Conservation (phyloP, 1,139 yeast genomes). For the Hemisphaericaspora subhashii region DNA sequence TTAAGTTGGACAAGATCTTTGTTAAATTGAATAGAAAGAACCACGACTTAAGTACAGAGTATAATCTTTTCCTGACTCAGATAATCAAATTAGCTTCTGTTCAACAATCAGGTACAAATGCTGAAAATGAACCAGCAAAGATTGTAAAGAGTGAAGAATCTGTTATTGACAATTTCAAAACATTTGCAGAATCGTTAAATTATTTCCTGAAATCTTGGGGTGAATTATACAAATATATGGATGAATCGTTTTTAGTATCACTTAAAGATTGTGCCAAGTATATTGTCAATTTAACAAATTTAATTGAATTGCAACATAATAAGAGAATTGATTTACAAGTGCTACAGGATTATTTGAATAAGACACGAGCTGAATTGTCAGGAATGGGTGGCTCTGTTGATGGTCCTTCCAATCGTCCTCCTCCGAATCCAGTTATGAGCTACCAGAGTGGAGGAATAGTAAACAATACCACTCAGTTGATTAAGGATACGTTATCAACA, state of each 20-base stretch:
- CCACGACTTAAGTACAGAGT: conserved; percentile 70
- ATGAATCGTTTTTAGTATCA: conserved; percentile 79
- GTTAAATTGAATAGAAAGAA: conserved; percentile 72
- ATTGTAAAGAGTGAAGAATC: conserved; percentile 12
- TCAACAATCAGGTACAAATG: conserved; percentile 11
- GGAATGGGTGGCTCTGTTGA: conserved; percentile 53
- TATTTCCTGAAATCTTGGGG: conserved; percentile 49
- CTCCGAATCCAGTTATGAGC: conserved; percentile 31
- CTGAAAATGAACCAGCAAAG: conserved; percentile 8
- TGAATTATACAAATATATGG: conserved; percentile 57
- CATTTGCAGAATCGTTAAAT: conserved; percentile 48
- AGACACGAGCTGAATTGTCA: conserved; percentile 68
- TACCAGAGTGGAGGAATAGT: conserved; percentile 32
- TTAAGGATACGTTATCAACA: conserved; percentile 47
- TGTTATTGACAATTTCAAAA: conserved; percentile 34
- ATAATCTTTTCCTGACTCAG: conserved; percentile 69
- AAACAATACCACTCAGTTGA: conserved; percentile 45
- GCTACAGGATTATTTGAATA: conserved; percentile 70
- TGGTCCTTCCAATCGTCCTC: conserved; percentile 25
- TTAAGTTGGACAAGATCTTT: conserved; percentile 76
- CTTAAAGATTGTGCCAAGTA: conserved; percentile 87
- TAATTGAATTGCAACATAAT: conserved; percentile 84
- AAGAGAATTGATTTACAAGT: conserved; percentile 91
- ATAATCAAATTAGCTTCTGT: conserved; percentile 66
- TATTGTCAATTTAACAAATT: conserved; percentile 68